Percentiles rank a stretch among this genome's conserved stretches.
Evolutionary conservation across 202 grass and related monocot species (phyloP).

Genomic region (Zoysia matrella): DNA sequence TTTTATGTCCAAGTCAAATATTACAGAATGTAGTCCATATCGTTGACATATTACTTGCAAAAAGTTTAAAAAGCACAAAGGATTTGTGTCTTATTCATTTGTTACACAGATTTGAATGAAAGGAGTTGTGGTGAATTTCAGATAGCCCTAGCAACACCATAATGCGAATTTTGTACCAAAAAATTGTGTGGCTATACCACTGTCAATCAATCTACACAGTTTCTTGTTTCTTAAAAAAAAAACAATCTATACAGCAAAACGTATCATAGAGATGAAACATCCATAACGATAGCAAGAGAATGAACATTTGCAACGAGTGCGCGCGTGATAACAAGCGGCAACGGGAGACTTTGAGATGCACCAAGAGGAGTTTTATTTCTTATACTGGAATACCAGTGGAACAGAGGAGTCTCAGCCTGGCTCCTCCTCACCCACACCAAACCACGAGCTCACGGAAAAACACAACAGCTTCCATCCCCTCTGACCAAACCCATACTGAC

Average conservation of each 20-base stretch:
- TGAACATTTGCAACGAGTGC: too few species aligned
- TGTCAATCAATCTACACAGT: not conserved
- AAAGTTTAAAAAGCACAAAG: not conserved
- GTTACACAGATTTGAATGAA: constrained; percentile 9
- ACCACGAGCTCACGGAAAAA: constrained; percentile 11
- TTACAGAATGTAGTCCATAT: constrained; percentile 7
- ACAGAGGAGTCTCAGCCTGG: not conserved
- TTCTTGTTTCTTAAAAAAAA: not conserved
- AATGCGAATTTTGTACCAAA: not conserved
- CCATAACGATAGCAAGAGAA: not conserved
- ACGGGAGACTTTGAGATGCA: not conserved
- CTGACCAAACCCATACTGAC: too few species aligned
- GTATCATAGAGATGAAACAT: constrained; percentile 19
- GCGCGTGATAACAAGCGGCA: not conserved
- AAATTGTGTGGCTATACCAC: not conserved
- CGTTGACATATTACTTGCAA: not conserved
- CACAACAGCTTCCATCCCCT: too few species aligned
- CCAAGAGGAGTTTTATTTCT: not conserved
- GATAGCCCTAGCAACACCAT: not conserved
- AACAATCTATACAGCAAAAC: not conserved
- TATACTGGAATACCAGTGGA: not conserved
- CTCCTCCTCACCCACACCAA: not conserved
- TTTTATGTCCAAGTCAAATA: not conserved
- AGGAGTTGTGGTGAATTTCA: not conserved
- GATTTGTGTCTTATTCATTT: not conserved